Evolutionary conservation across 257 asterid species (phyloP).

Genomic region (Fraxinus cuspidata): DNA sequence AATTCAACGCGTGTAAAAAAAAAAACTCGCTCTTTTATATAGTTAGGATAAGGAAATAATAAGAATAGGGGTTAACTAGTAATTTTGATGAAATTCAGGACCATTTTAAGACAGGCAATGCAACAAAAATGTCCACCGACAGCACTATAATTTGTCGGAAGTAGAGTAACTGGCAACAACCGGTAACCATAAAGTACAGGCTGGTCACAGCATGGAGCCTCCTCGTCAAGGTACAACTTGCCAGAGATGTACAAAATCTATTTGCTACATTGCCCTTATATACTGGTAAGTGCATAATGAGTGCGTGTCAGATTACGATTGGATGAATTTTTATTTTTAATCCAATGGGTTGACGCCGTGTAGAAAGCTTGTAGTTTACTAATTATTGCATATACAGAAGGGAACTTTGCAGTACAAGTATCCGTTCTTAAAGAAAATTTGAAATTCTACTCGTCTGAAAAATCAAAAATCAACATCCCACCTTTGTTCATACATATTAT

Average conservation of each 20-base stretch:
- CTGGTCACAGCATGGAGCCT: slow-evolving; percentile 26
- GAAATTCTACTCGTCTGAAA: no score
- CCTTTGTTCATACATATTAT: no score
- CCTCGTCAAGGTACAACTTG: neutral
- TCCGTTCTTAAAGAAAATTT: no score
- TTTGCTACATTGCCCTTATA: neutral
- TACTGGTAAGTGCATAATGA: neutral
- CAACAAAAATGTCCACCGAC: slow-evolving; percentile 21
- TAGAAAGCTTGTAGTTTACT: no score
- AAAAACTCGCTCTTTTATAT: no score
- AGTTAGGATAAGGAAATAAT: neutral
- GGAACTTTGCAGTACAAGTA: no score
- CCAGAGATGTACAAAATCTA: neutral
- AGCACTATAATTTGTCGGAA: no score
- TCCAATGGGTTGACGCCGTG: neutral
- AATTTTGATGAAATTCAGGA: neutral
- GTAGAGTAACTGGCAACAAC: no score
- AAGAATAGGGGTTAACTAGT: neutral
- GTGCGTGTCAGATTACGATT: neutral
- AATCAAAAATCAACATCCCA: no score
- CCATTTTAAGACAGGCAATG: neutral
- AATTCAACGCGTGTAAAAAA: no score
- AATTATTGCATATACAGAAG: no score
- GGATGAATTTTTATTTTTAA: neutral
- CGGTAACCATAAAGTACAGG: neutral